Percentiles rank a stretch among this genome's conserved stretches.
These are phyloP conservation scores for Thielaviopsis ethacetica DNA, from an alignment of 2,329 filamentous ascomycete genomes.

Conservation along the genomic window DNA sequence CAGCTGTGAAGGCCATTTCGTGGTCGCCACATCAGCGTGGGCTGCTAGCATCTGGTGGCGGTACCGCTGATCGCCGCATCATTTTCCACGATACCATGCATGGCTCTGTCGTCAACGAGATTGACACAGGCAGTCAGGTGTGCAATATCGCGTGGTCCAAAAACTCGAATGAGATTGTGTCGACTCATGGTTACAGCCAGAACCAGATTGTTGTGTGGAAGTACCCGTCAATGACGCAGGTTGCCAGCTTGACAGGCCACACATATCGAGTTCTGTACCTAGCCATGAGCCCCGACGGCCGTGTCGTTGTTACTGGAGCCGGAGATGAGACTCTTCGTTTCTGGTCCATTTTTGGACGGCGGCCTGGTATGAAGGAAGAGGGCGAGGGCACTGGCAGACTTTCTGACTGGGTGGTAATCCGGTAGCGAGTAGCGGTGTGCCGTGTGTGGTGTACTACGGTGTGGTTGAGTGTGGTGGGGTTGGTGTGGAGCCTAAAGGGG, in stretches of 20 bases:
- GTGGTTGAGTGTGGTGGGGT: too few relatives aligned
- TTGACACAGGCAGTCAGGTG: conserved; percentile 96
- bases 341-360: conserved; percentile 88
- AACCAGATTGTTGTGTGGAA: conserved; percentile 99
- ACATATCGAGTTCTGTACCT: conserved; percentile 93
- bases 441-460: neutral
- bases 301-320: conserved; percentile 85
- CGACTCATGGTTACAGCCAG: conserved; percentile 91
- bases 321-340: conserved; percentile 93
- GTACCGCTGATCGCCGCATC: conserved; percentile 88
- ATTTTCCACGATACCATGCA: conserved; percentile 94
- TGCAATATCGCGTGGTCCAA: conserved; percentile 96
- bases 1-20: conserved; percentile 91
- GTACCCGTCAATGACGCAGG: conserved; percentile 94
- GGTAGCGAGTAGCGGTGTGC: conserved; percentile 26
- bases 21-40: conserved; percentile 96
- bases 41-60: conserved; percentile 85
- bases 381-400: conserved; percentile 46
- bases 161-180: conserved; percentile 94
- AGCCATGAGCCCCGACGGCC: conserved; percentile 91
- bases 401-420: conserved; percentile 71
- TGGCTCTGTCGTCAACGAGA: conserved; percentile 65
- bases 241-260: conserved; percentile 86
- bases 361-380: conserved; percentile 54
- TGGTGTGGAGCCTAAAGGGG: too few relatives aligned